Evolutionary conservation across 257 asterid species (phyloP), one percentile per base, ranked within the genome.

Genomic region (Solanum acaule): DNA sequence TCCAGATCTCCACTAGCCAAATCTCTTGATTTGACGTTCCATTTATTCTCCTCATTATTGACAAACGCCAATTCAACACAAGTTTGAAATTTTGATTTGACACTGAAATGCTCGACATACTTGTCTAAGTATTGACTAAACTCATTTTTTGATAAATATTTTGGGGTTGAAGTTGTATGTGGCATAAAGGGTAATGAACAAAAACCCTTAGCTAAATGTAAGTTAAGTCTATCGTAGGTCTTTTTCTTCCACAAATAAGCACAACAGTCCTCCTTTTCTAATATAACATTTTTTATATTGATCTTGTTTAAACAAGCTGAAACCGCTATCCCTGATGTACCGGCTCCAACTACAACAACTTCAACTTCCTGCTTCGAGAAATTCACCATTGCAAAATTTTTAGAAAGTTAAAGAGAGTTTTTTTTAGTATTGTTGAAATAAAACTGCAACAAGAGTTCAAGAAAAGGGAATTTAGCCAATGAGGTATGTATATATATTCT

Each of bases 281-380:
- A 59, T 35, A 95, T 90, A 23, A 94, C 71, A 89, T 93, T 87
- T 8, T 94, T 92, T 3, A 92, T 90, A 22, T 59, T 78, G 11
- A 86, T 6, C 0, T 61, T 33, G 81, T 93, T 95, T 4, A 95
- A 90, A 25, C 94, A 94, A 2, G 94, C 93, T 6, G 95, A 88
- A 2, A 94, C 91, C 23, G 96, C 94, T 23, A 95, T 38, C 20
- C 98, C 94, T 0, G 95, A 89, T 15, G 96, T 95, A 37, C 96
- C 96, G 1, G 92, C 95, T 5, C 98, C 95, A 2, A 93, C 89
- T 8, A 93, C 90, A 6, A 93, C 22, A 1, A 92, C 94, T 23
- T 63, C 86, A 1, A 86, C 87, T 89, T 89, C 90, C 15, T 89
- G 70, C 87, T 75, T 67, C 2, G n/a, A 31, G n/a, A 61, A 35